These are phyloP conservation scores for Acacia acuminata DNA, from an alignment of 306 rosid genomes.

Conservation along the genomic window DNA sequence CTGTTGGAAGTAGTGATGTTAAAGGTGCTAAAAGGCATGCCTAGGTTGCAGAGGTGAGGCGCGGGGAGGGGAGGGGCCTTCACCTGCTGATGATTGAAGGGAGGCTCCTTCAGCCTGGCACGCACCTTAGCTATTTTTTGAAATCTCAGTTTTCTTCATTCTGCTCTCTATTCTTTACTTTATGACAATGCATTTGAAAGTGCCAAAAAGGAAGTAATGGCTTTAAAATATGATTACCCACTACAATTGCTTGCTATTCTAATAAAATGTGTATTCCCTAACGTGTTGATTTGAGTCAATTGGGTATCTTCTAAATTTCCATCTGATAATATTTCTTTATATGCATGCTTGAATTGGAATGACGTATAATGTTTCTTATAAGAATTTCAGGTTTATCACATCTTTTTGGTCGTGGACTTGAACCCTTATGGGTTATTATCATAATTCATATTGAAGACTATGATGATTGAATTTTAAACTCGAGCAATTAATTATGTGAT, in stretches of 20 bases:
- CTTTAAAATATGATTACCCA: background rate
- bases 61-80: background rate
- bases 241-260: background rate
- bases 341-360: background rate
- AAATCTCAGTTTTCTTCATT: background rate
- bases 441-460: background rate
- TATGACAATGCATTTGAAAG: background rate
- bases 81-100: background rate
- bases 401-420: background rate
- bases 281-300: background rate
- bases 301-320: background rate
- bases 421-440: background rate
- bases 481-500: background rate
- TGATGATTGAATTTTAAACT: background rate
- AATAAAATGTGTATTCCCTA: background rate
- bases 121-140: background rate
- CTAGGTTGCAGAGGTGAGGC: background rate
- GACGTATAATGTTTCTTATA: background rate
- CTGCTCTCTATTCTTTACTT: background rate
- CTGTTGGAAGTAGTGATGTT: background rate
- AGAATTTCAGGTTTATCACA: background rate
- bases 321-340: background rate
- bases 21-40: background rate
- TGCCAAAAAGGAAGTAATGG: background rate
- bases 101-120: background rate